Conservation (phyloP, 1,284 basidiomycete genomes). For the Irpex rosettiformis region DNA sequence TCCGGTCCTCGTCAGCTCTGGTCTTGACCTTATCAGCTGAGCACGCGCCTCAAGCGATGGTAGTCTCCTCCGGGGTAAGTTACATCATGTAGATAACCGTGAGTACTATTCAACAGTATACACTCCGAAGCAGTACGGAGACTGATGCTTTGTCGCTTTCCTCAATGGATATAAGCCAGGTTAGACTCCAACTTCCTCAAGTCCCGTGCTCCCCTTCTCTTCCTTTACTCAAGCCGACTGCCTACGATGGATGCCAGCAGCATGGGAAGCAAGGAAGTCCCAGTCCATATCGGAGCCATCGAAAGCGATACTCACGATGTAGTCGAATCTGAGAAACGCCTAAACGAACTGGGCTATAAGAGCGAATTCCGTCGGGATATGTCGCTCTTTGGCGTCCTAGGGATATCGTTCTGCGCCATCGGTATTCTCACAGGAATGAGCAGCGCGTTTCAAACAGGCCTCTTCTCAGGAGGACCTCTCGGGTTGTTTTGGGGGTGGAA, state of each 20-base stretch:
- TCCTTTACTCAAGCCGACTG: neutral
- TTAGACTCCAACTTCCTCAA: too few relatives aligned
- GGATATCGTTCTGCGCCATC: constrained; percentile 61
- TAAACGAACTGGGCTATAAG: constrained; percentile 52
- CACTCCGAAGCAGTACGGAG: too few relatives aligned
- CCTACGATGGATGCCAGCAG: neutral
- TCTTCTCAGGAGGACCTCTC: constrained; percentile 56
- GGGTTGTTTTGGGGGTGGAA: constrained; percentile 68
- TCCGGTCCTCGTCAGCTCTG: too few relatives aligned
- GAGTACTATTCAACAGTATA: too few relatives aligned
- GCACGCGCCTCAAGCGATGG: too few relatives aligned
- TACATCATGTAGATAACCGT: too few relatives aligned
- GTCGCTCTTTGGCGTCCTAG: constrained; percentile 56
- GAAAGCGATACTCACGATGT: neutral
- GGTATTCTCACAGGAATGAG: constrained; percentile 61
- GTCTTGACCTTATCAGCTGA: too few relatives aligned
- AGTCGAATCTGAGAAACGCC: constrained; percentile 39
- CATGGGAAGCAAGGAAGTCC: neutral
- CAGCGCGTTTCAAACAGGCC: constrained; percentile 51
- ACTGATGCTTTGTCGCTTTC: too few relatives aligned
- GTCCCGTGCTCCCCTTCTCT: too few relatives aligned
- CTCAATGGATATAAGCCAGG: too few relatives aligned
- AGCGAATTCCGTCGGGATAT: constrained; percentile 54
- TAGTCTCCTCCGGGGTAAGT: too few relatives aligned
- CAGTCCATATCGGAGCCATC: neutral